Evolutionary conservation across 495 filamentous ascomycete genomes (phyloP).

Genomic region (Daldinia childiae): DNA sequence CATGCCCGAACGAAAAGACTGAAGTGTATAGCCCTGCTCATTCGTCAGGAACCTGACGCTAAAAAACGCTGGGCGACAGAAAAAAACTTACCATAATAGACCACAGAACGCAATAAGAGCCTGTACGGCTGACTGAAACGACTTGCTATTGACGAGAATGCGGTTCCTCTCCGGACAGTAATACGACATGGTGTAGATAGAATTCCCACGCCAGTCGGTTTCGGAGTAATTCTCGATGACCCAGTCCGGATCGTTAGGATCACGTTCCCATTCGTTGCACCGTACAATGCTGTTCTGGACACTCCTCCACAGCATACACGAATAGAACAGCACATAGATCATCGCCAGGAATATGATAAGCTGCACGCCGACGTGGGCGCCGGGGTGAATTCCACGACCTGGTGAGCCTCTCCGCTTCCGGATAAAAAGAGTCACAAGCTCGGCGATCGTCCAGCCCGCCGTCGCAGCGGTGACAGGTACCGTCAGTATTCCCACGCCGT

Average conservation of each 20-base stretch:
- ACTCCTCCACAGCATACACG: slow-evolving; percentile 13
- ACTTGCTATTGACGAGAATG: slow-evolving; percentile 15
- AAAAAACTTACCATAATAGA: slow-evolving; percentile 29
- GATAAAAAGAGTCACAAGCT: slow-evolving; percentile 41
- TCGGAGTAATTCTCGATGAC: slow-evolving; percentile 6
- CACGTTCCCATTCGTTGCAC: slow-evolving; percentile 32
- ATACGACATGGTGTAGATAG: background rate
- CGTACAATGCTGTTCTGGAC: slow-evolving; percentile 13
- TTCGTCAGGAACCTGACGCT: slow-evolving; percentile 22
- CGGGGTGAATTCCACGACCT: slow-evolving; percentile 49
- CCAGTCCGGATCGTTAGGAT: slow-evolving; percentile 16
- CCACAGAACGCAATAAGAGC: slow-evolving; percentile 30
- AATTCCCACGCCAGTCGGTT: background rate
- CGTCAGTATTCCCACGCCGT: slow-evolving; percentile 15
- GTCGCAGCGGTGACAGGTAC: slow-evolving; percentile 38
- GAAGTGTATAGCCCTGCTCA: slow-evolving; percentile 47
- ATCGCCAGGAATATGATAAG: slow-evolving; percentile 45
- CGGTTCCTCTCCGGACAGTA: slow-evolving; percentile 18
- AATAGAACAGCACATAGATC: slow-evolving; percentile 33
- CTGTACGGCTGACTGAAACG: slow-evolving; percentile 22
- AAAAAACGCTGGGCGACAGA: background rate
- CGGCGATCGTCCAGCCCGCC: slow-evolving; percentile 44
- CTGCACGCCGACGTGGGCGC: slow-evolving; percentile 50
- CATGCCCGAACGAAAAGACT: slow-evolving; percentile 54
- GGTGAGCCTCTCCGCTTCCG: slow-evolving; percentile 18